Evolutionary conservation across 768 basidiomycete species (phyloP), one percentile per base, ranked within the genome.

Genomic region (Saitozyma podzolica): DNA sequence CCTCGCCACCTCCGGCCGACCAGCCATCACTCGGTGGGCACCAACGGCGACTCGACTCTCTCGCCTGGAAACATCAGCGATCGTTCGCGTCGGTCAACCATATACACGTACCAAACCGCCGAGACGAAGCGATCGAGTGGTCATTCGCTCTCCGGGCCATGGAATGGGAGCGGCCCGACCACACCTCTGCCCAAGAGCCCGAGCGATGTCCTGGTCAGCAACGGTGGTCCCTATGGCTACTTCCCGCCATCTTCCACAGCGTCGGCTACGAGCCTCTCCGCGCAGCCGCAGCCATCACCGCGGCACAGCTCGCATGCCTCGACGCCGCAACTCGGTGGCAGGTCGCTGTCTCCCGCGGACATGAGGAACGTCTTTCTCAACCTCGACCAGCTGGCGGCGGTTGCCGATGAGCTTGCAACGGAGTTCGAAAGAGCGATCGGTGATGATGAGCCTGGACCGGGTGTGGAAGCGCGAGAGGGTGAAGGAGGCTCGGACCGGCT

Each of bases 331-430:
- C 63, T 3, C 50, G 55, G 65, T 9, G 74, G 67, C 3, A 75
- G 69, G 59, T 63, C 74, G 14, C 54, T 80, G n/a, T 64, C 71
- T 8, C 56, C 70, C 1, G 59, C 66, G 6, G 78, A 80, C 43
- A 41, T 75, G n/a, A 67, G 70, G 50, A 65, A 77, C 4, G 70
- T 80, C 20, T 80, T 80, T 47, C 50, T 79, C 40, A 80, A 80
- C 62, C 52, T 80, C 10, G 76, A 80, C 48, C 70, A 77, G 40
- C 47, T 80, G 14, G 75, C 80, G 5, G 58, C 62, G 14, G 70
- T 72, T 13, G 69, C 78, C 0, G 72, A 78, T 13, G 78, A 78
- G 20, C 68, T 80, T 37, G 78, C 80, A 6, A 55, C 50, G 2
- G 65, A 68, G 3, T 75, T 80, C 45, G 78, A 79, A 57, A 56